Conservation (phyloP, 2,329 filamentous ascomycete species). For the Ilyonectria mors-panacis region DNA sequence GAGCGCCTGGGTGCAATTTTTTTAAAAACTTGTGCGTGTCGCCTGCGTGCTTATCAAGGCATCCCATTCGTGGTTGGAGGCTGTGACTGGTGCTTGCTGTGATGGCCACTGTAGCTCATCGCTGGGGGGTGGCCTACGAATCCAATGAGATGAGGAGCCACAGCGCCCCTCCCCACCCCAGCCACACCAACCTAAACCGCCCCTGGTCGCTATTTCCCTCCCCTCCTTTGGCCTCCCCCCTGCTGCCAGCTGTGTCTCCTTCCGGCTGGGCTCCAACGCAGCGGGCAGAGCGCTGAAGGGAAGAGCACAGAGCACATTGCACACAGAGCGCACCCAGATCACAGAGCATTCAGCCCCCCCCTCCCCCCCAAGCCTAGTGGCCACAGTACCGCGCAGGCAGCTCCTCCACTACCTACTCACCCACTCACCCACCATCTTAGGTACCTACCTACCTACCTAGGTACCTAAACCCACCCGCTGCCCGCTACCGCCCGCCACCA, state of each 20-base stretch:
- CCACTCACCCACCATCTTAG: neutral
- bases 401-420: neutral
- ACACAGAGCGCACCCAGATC: neutral
- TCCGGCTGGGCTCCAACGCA: constrained; percentile 14
- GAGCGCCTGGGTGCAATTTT: neutral
- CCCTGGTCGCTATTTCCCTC: constrained; percentile 18
- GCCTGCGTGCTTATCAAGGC: constrained; percentile 24
- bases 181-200: constrained; percentile 29
- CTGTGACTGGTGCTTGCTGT: constrained; percentile 5
- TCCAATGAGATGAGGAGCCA: constrained; percentile 26
- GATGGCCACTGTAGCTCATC: constrained; percentile 14
- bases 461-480: constrained; percentile 10
- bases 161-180: constrained; percentile 27
- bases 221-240: neutral
- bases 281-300: constrained; percentile 2
- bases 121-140: constrained; percentile 4
- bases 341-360: neutral
- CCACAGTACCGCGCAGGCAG: neutral
- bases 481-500: constrained; percentile 13
- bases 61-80: constrained; percentile 16
- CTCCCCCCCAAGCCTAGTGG: too few relatives aligned
- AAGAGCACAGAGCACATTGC: neutral
- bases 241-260: neutral
- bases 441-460: constrained; percentile 6
- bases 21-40: constrained; percentile 22